Percentiles rank a stretch among this genome's conserved stretches.
Evolutionary conservation across 495 filamentous ascomycete genomes (phyloP).

Genomic region (Neurospora sp.): DNA sequence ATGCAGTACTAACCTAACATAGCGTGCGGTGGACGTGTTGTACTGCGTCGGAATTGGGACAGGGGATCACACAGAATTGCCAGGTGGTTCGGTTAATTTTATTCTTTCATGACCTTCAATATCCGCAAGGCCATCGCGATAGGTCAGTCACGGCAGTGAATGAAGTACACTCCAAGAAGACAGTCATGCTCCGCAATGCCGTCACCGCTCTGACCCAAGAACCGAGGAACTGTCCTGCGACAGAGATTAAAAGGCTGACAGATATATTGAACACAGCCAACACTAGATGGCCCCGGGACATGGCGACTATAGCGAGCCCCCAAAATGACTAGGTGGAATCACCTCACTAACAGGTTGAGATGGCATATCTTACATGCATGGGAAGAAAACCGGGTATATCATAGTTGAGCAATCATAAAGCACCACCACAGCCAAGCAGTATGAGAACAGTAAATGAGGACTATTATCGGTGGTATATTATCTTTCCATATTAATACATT

Average conservation of each 20-base stretch:
- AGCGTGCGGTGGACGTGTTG: not conserved
- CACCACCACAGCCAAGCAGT: not conserved
- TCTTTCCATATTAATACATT: not conserved
- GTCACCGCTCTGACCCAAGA: not conserved
- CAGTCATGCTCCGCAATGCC: not conserved
- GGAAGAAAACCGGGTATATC: not conserved
- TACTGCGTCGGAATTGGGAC: not conserved
- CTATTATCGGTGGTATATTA: not conserved
- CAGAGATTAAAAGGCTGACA: not conserved
- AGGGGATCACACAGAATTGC: not conserved
- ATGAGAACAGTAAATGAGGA: not conserved
- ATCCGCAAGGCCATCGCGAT: not conserved
- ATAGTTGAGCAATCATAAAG: not conserved
- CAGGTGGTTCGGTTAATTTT: not conserved
- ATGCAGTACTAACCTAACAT: not conserved
- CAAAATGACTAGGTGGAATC: not conserved
- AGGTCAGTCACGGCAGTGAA: not conserved
- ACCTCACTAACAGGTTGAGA: not conserved
- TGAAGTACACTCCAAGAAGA: not conserved
- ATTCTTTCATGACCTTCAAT: not conserved
- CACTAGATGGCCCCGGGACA: not conserved
- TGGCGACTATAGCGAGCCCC: not conserved
- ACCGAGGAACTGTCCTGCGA: not conserved
- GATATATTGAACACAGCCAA: not conserved
- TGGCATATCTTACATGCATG: not conserved